These are phyloP conservation scores for Apophysomyces elegans DNA, from an alignment of 371 early-diverging fungal species.

Conservation along the genomic window DNA sequence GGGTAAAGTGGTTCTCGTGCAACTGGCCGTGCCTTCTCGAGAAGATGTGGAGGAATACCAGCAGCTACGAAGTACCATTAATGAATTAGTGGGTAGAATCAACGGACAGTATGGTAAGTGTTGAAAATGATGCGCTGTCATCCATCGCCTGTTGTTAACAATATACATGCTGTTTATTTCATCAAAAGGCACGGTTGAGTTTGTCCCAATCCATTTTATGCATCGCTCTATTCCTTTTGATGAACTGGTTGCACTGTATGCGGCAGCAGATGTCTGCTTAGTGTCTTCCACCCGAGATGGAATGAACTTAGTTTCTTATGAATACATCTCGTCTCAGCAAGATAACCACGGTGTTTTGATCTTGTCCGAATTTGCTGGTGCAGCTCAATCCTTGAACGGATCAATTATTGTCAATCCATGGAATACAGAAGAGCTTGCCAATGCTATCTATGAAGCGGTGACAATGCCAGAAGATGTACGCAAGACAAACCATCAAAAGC, in stretches of 20 bases:
- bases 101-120: conserved; percentile 85
- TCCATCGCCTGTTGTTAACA: background rate
- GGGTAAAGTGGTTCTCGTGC: conserved; percentile 95
- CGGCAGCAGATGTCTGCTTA: conserved; percentile 95
- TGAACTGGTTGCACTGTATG: conserved; percentile 96
- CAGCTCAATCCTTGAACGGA: conserved; percentile 97
- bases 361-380: conserved; percentile 99
- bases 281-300: conserved; percentile 99
- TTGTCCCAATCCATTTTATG: conserved; percentile 97
- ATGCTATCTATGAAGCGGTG: conserved; percentile 91
- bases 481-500: conserved; percentile 86
- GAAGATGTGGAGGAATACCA: conserved; percentile 98
- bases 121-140: background rate
- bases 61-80: conserved; percentile 87
- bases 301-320: conserved; percentile 99
- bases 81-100: conserved; percentile 95
- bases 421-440: conserved; percentile 96
- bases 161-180: no score
- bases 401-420: conserved; percentile 98
- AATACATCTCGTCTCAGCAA: conserved; percentile 97
- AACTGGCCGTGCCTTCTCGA: conserved; percentile 98
- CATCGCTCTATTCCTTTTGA: conserved; percentile 96
- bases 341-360: conserved; percentile 95
- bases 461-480: conserved; percentile 87
- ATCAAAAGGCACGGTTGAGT: conserved; percentile 79